Conservation (phyloP, 805 yeast genomes). For the Candida stauntonica region DNA sequence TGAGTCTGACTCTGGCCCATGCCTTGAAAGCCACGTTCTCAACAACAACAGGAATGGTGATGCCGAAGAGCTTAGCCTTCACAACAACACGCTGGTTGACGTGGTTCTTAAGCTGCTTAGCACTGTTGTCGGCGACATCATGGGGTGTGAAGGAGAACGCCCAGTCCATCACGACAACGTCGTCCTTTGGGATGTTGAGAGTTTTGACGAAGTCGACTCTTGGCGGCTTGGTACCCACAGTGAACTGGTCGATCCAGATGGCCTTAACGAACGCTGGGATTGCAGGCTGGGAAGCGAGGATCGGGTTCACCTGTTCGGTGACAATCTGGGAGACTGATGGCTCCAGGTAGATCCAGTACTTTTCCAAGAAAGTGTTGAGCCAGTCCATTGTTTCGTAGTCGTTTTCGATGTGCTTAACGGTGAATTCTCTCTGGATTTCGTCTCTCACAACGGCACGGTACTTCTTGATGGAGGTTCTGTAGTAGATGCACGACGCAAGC, state of each 20-base stretch:
- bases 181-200: conserved; percentile 82
- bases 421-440: conserved; percentile 79
- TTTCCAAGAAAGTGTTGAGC: conserved; percentile 84
- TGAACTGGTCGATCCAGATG: conserved; percentile 82
- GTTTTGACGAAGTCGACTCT: conserved; percentile 89
- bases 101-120: conserved; percentile 77
- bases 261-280: conserved; percentile 80
- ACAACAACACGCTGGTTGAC: conserved; percentile 80
- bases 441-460: conserved; percentile 74
- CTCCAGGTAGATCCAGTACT: conserved; percentile 88
- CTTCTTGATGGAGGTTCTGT: conserved; percentile 79
- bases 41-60: conserved; percentile 74
- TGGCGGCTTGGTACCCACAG: conserved; percentile 94
- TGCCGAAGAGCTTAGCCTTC: conserved; percentile 77
- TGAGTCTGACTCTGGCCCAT: conserved; percentile 71
- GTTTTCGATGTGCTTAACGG: conserved; percentile 73
- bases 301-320: conserved; percentile 79
- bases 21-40: conserved; percentile 77
- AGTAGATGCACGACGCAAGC: conserved; percentile 57
- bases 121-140: conserved; percentile 75
- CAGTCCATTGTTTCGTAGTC: conserved; percentile 95
- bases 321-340: conserved; percentile 86
- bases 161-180: conserved; percentile 98
- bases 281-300: conserved; percentile 69
- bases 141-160: conserved; percentile 90